Percentiles rank a stretch among this genome's conserved stretches.
Evolutionary conservation across 129 eudicot genomes (phyloP).

Genomic region (Arctium lappa): DNA sequence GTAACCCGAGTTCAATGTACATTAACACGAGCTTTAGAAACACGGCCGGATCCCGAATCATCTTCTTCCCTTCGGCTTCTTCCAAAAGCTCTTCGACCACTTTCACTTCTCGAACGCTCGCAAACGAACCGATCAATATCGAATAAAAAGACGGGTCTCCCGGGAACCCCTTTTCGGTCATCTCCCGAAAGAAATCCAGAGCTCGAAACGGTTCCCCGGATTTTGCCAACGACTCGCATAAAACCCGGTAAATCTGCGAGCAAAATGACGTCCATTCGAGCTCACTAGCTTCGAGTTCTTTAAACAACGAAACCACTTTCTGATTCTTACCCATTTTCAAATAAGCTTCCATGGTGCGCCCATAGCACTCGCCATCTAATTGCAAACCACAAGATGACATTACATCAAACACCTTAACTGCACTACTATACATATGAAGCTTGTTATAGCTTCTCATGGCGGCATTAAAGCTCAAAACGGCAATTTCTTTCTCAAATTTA

Average conservation of each 20-base stretch:
- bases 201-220: conserved; percentile 58
- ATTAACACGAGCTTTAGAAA: conserved; percentile 72
- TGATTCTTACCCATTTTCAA: conserved; percentile 48
- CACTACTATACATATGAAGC: conserved; percentile 84
- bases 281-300: conserved; percentile 43
- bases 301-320: conserved; percentile 48
- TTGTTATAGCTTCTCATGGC: conserved; percentile 85
- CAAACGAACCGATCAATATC: conserved; percentile 60
- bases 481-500: conserved; percentile 37
- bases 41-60: conserved; percentile 79
- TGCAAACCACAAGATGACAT: conserved; percentile 47
- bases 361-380: conserved; percentile 59
- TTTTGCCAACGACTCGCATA: conserved; percentile 65
- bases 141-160: conserved; percentile 61
- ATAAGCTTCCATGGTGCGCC: conserved; percentile 69
- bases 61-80: conserved; percentile 67
- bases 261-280: conserved; percentile 29
- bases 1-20: conserved; percentile 59
- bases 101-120: conserved; percentile 42
- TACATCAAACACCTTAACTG: conserved; percentile 41
- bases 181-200: conserved; percentile 55
- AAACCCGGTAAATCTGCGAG: conserved; percentile 47
- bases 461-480: conserved; percentile 51
- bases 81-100: conserved; percentile 54
- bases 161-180: conserved; percentile 47